phyloP scores from a whole-genome alignment of 768 basidiomycete species.

The Leccinum barrowsii region DNA sequence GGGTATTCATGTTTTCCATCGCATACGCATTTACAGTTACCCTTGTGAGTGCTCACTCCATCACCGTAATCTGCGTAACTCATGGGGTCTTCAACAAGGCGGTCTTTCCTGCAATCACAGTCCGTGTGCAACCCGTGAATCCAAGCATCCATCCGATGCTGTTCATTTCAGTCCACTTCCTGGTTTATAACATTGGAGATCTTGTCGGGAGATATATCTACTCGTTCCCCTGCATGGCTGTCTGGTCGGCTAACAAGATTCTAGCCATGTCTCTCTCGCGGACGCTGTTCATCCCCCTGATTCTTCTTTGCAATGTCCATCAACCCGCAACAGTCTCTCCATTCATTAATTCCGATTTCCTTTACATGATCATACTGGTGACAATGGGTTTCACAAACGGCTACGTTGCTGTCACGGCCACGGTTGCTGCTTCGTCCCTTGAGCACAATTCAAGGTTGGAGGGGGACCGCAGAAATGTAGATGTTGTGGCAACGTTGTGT shows the following conservation, averaged over 20 bases:
- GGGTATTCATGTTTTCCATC: conserved; percentile 66
- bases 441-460: conserved; percentile 73
- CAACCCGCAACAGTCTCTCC: conserved; percentile 34
- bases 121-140: conserved; percentile 67
- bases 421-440: conserved; percentile 81
- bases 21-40: conserved; percentile 78
- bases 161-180: conserved; percentile 76
- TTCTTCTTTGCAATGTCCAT: conserved; percentile 86
- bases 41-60: conserved; percentile 48
- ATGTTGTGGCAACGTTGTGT: conserved; percentile 78
- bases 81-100: conserved; percentile 44
- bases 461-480: conserved; percentile 72
- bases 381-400: conserved; percentile 79
- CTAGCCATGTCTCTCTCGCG: conserved; percentile 62
- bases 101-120: conserved; percentile 84
- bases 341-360: conserved; percentile 69
- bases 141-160: conserved; percentile 71
- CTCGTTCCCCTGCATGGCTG: conserved; percentile 56
- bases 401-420: conserved; percentile 69
- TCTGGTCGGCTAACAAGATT: conserved; percentile 68
- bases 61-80: neutral
- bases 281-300: conserved; percentile 79
- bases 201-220: conserved; percentile 67
- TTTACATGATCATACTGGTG: conserved; percentile 73
- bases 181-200: conserved; percentile 73